phyloP scores from a whole-genome alignment of 805 yeast genomes.

The Spathaspora hagerdaliae region DNA sequence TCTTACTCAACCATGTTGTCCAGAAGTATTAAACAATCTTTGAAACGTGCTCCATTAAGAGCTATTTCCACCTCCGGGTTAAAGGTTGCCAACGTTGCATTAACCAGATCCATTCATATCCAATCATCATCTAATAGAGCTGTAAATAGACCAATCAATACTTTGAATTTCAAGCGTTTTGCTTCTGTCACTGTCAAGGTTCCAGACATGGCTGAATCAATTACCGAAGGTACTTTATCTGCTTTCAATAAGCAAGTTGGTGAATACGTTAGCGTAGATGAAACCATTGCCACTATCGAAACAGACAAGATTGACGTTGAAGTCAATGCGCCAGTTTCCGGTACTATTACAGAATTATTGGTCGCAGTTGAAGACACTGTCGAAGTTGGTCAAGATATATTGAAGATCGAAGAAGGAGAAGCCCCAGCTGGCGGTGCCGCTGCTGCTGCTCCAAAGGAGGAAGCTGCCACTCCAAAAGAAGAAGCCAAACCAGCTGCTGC shows the following conservation, averaged over 20 bases:
- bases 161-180: conserved; percentile 29
- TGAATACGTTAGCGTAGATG: conserved; percentile 82
- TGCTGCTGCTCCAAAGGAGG: conserved; percentile 33
- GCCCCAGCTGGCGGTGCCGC: conserved; percentile 61
- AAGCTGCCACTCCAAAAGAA: conserved; percentile 19
- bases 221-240: conserved; percentile 92
- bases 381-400: conserved; percentile 89
- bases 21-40: conserved; percentile 25
- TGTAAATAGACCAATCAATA: conserved; percentile 2
- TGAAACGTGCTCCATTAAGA: conserved; percentile 17
- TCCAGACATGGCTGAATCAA: conserved; percentile 98
- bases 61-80: conserved; percentile 9
- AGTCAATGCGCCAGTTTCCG: conserved; percentile 90
- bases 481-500: conserved; percentile 28
- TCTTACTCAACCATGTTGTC: conserved; percentile 24
- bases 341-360: conserved; percentile 80
- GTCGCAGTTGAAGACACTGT: conserved; percentile 89
- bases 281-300: conserved; percentile 92
- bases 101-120: conserved; percentile 17
- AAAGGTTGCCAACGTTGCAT: conserved; percentile 10
- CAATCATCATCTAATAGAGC: conserved; percentile 4
- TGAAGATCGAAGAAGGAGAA: conserved; percentile 77
- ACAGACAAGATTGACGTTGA: conserved; percentile 98
- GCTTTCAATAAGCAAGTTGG: conserved; percentile 71
- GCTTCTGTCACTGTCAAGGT: conserved; percentile 66